Evolutionary conservation across 1,284 basidiomycete species (phyloP).

Genomic region (Mycena citricolor): DNA sequence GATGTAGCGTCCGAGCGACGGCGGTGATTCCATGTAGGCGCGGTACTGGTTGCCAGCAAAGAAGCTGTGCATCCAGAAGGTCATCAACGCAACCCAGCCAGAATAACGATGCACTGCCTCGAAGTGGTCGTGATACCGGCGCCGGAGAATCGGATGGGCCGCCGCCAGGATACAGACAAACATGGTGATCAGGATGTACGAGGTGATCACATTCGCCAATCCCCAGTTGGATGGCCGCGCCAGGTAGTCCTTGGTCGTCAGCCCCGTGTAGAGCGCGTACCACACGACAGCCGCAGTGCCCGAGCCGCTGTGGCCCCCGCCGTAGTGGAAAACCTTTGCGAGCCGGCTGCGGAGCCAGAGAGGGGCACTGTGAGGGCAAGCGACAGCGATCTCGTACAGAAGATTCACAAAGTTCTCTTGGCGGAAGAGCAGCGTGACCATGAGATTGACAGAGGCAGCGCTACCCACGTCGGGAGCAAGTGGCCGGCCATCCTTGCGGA

Average conservation of each 20-base stretch:
- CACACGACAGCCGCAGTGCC: constrained; percentile 56
- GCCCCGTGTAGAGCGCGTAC: constrained; percentile 53
- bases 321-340: constrained; percentile 52
- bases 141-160: constrained; percentile 48
- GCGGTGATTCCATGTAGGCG: constrained; percentile 54
- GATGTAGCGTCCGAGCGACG: constrained; percentile 37
- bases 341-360: constrained; percentile 44
- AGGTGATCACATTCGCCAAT: constrained; percentile 46
- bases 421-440: constrained; percentile 56
- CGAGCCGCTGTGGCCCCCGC: constrained; percentile 58
- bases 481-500: constrained; percentile 20
- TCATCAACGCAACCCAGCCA: constrained; percentile 51
- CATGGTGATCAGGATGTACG: constrained; percentile 52
- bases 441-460: constrained; percentile 41
- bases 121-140: constrained; percentile 50
- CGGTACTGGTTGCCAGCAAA: constrained; percentile 55
- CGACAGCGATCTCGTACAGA: constrained; percentile 51
- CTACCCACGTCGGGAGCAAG: constrained; percentile 26
- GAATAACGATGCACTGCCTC: constrained; percentile 56
- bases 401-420: constrained; percentile 61
- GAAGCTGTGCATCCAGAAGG: constrained; percentile 53
- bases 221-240: constrained; percentile 39
- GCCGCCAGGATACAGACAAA: constrained; percentile 49
- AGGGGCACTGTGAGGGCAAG: constrained; percentile 55
- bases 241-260: constrained; percentile 49